Evolutionary conservation across 2,329 filamentous ascomycete species (phyloP).

Genomic region (Penicillium sp.): DNA sequence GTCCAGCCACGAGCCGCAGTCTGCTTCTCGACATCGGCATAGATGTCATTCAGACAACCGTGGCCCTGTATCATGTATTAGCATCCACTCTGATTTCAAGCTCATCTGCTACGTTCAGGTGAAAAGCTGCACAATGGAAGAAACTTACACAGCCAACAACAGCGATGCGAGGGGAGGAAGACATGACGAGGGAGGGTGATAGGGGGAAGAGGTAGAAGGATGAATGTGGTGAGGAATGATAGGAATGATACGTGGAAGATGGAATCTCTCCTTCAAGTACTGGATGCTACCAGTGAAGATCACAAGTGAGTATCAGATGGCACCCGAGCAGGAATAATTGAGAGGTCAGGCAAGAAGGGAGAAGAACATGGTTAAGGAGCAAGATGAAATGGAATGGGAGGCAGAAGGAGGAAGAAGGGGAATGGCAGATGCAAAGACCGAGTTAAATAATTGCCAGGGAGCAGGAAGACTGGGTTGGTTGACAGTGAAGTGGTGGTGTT

Average conservation of each 20-base stretch:
- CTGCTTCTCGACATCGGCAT: slow-evolving; percentile 68
- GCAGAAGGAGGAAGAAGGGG: not conserved
- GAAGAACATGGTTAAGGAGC: not conserved
- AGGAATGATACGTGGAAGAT: not conserved
- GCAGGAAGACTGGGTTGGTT: too few species aligned
- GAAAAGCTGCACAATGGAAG: not conserved
- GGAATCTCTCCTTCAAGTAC: too few species aligned
- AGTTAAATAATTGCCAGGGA: too few species aligned
- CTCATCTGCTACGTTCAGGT: too few species aligned
- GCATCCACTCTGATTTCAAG: not conserved
- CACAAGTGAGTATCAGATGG: too few species aligned
- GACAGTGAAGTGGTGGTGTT: too few species aligned
- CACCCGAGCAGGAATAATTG: too few species aligned
- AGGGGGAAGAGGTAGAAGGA: slow-evolving; percentile 6
- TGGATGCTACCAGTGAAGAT: too few species aligned
- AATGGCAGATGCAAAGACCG: not conserved
- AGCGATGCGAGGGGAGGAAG: slow-evolving; percentile 62
- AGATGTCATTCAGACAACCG: slow-evolving; percentile 87
- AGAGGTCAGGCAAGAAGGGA: not conserved
- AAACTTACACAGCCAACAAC: slow-evolving; percentile 78
- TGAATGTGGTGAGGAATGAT: slow-evolving; percentile 11
- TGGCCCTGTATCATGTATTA: slow-evolving; percentile 53
- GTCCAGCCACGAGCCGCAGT: slow-evolving; percentile 73
- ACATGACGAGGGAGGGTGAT: slow-evolving; percentile 1
- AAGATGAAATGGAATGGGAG: slow-evolving; percentile 2